phyloP scores from a whole-genome alignment of 257 asterid species.

The Solanum sitiens region DNA sequence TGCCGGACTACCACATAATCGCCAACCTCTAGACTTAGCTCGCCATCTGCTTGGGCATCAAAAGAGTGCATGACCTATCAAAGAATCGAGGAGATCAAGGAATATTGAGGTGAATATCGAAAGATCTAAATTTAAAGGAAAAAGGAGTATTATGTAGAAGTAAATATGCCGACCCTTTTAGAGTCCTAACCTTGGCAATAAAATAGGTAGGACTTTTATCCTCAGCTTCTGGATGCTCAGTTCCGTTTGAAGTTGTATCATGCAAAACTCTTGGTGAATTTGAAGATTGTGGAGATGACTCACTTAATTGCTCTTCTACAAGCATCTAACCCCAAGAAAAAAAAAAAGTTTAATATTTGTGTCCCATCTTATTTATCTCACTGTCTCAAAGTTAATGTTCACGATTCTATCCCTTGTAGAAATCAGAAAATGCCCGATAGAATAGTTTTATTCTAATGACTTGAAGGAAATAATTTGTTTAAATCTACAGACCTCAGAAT shows the following conservation, averaged over 20 bases:
- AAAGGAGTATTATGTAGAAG: not conserved
- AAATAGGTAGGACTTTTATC: conserved; percentile 29
- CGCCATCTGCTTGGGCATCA: conserved; percentile 84
- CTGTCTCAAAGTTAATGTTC: not conserved
- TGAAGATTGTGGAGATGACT: conserved; percentile 29
- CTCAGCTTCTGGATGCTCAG: conserved; percentile 20
- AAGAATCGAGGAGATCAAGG: not conserved
- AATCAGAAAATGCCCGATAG: not conserved
- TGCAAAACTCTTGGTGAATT: conserved; percentile 21
- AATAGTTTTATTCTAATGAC: not conserved
- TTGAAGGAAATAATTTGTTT: not conserved
- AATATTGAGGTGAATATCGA: not conserved
- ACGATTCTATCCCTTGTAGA: not conserved
- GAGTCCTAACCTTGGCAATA: conserved; percentile 49
- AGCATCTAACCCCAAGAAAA: conserved; percentile 47
- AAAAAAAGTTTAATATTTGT: not conserved
- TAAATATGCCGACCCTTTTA: not conserved
- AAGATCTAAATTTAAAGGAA: not conserved
- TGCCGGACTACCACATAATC: conserved; percentile 75
- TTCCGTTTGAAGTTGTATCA: conserved; percentile 24
- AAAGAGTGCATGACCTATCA: conserved; percentile 75
- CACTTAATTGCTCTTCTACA: conserved; percentile 53
- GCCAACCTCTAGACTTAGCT: conserved; percentile 60
- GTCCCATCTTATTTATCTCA: not conserved
- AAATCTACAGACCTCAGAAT: conserved; percentile 49